A percentile compares a stretch with the other conserved stretches of the same genome.
phyloP scores from a whole-genome alignment of 768 basidiomycete genomes.

The Mycena pura region DNA sequence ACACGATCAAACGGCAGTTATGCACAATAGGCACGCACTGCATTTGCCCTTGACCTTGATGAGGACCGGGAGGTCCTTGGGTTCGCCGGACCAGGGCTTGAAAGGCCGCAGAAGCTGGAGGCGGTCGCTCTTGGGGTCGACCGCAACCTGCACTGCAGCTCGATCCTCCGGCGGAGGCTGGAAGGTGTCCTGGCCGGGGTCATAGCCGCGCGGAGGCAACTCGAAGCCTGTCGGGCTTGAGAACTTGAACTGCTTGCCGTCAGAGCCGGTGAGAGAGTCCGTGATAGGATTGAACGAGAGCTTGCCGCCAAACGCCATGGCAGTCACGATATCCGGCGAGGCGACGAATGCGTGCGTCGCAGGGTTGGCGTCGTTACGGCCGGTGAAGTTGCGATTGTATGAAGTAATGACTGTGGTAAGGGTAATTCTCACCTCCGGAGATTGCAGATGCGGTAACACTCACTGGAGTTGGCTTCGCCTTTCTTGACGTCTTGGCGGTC shows the following conservation, averaged over 20 bases:
- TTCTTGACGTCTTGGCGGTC: conserved; percentile 96
- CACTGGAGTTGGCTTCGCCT: conserved; percentile 95
- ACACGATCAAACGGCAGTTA: not conserved
- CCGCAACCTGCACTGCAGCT: conserved; percentile 82
- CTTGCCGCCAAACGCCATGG: conserved; percentile 92
- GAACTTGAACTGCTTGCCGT: conserved; percentile 98
- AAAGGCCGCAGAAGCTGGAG: conserved; percentile 85
- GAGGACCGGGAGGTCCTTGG: conserved; percentile 86
- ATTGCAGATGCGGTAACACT: conserved; percentile 37
- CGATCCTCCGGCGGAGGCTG: conserved; percentile 92
- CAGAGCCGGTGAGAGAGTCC: conserved; percentile 84
- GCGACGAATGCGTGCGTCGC: conserved; percentile 97
- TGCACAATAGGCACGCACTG: conserved; percentile 62
- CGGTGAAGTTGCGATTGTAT: conserved; percentile 99
- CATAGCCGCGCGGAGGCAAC: conserved; percentile 94
- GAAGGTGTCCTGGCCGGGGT: conserved; percentile 97
- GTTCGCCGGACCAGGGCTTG: conserved; percentile 92
- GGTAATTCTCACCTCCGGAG: not conserved
- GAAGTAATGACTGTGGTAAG: conserved; percentile 84
- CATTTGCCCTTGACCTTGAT: conserved; percentile 99
- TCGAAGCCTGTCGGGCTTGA: conserved; percentile 89
- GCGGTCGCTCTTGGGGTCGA: conserved; percentile 79
- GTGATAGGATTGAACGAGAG: conserved; percentile 97
- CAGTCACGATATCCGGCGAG: conserved; percentile 94
- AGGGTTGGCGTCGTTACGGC: conserved; percentile 99